phyloP scores from a whole-genome alignment of 441 rosid species.

The Populus tomentosa region DNA sequence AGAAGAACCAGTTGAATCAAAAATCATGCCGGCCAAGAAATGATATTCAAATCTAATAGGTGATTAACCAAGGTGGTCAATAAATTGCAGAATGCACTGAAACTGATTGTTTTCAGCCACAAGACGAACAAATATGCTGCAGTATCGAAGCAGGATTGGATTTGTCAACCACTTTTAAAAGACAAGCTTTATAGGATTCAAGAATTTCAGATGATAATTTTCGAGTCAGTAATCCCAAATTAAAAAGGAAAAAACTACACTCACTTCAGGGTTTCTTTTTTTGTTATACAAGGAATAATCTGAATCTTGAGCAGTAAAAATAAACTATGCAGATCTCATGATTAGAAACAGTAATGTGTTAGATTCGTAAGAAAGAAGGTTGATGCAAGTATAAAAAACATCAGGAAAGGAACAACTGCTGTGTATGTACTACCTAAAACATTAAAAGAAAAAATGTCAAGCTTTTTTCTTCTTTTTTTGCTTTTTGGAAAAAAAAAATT shows the following conservation, averaged over 20 bases:
- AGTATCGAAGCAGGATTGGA: background rate
- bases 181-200: background rate
- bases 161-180: background rate
- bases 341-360: background rate
- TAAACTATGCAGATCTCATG: too few species aligned
- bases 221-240: background rate
- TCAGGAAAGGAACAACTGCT: background rate
- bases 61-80: too few species aligned
- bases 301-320: too few species aligned
- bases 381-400: background rate
- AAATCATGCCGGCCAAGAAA: too few species aligned
- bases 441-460: too few species aligned
- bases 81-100: too few species aligned
- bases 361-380: background rate
- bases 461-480: too few species aligned
- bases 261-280: background rate
- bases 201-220: background rate
- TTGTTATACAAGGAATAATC: background rate
- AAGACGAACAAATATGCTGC: background rate
- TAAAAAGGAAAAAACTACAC: background rate
- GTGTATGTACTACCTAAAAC: constrained; percentile 17
- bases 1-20: background rate
- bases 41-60: too few species aligned
- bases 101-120: background rate
- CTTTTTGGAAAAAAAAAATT: too few species aligned